Evolutionary conservation across 305 asterid genomes (phyloP), one percentile per base, ranked within the genome.

Genomic region (Striga hermonthica): DNA sequence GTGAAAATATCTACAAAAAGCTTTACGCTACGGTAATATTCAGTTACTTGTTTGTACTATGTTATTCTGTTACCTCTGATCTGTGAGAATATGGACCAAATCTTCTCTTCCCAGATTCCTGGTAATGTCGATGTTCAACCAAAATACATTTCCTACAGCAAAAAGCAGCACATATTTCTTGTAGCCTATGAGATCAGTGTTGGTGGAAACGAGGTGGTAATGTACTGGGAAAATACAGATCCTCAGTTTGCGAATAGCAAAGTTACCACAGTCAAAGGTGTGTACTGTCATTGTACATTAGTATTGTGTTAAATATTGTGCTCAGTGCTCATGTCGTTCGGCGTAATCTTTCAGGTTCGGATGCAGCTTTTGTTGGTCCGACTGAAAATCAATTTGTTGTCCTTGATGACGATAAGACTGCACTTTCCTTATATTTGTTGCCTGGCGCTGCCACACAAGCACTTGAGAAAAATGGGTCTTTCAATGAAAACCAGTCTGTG

Each of bases 211-310:
- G 98, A 94, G 79, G 95, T 94, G 66, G 90, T 87, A 39, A 70
- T 94, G 77, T 94, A 94, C 75, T 94, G 98, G 99, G 99, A 94
- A 74, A 94, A 94, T 82, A 94, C 92, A 0, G 90, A 91, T 74
- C 72, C 93, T 73, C 95, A 81, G 69, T 72, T 84, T 56, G 81
- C 87, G 44, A 94, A 87, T 65, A 91, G 99, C 81, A 94, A 94
- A 91, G 79, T 81, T 66, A 79, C 79, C 66, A 85, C 95, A 4
- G 68, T 85, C 62, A 94, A 94, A 88, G 99, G 99, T 94, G 55
- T 66, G 76, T 71, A 71, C 73, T 61, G 40, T 52, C 57, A 65
- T 58, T 63, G 70, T 52, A 47, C 61, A 53, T 73, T 74, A 57
- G 64, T 71, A 28, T 76, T 56, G 56, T 41, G 7, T 6, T 5